These are phyloP conservation scores for Deuterostichococcus epilithicus DNA, from an alignment of 139 green algal genomes.

Conservation along the genomic window DNA sequence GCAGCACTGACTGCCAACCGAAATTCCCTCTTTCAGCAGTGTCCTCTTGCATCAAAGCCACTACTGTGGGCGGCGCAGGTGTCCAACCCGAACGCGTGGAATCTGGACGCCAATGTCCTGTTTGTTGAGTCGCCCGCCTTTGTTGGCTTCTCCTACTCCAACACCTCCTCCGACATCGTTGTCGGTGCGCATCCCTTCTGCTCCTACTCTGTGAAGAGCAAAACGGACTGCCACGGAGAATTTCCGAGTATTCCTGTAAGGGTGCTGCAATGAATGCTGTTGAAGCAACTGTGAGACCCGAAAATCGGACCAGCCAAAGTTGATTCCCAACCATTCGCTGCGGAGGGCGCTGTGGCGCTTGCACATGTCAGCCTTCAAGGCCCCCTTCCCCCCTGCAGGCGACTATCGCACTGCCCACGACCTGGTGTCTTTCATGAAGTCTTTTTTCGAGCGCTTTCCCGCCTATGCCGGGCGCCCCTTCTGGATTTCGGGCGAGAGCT, in stretches of 20 bases:
- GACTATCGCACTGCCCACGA: conserved; percentile 69
- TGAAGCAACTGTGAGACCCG: too few species aligned
- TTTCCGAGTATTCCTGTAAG: too few species aligned
- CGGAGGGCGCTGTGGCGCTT: too few species aligned
- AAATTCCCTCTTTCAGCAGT: too few species aligned
- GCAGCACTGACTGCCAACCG: too few species aligned
- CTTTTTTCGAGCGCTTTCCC: conserved; percentile 67
- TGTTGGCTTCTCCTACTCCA: conserved; percentile 80
- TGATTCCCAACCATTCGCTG: too few species aligned
- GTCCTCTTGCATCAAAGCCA: conserved; percentile 18
- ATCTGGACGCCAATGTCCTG: conserved; percentile 62
- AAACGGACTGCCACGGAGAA: too few species aligned
- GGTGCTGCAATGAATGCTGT: too few species aligned
- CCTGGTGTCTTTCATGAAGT: conserved; percentile 52
- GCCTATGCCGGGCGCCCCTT: conserved; percentile 39
- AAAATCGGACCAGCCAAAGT: too few species aligned
- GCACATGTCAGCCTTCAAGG: too few species aligned
- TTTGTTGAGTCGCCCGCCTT: conserved; percentile 82
- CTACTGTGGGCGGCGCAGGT: neutral
- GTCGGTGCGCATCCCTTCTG: conserved; percentile 11
- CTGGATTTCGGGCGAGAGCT: conserved; percentile 49
- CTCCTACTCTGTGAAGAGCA: too few species aligned
- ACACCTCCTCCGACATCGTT: conserved; percentile 52
- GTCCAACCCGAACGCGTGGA: conserved; percentile 70
- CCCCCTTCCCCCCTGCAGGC: conserved; percentile 21